A percentile compares a stretch with the other conserved stretches of the same genome.
Evolutionary conservation across 371 early-diverging fungal species (phyloP).

Genomic region (Rhizomucor miehei): DNA sequence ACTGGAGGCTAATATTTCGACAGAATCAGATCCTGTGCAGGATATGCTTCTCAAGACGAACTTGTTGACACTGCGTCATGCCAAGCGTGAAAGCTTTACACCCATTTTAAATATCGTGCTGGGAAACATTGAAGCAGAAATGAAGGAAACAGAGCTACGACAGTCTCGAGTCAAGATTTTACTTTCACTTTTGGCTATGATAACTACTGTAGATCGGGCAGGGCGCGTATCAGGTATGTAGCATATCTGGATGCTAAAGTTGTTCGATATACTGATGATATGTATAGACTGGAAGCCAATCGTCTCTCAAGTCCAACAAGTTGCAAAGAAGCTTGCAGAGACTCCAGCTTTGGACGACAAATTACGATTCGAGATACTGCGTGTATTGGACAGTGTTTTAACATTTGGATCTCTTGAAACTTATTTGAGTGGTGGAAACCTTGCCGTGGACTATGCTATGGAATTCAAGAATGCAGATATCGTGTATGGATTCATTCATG

Average conservation of each 20-base stretch:
- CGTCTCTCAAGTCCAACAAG: constrained; percentile 22
- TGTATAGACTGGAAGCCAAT: constrained; percentile 36
- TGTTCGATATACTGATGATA: background rate
- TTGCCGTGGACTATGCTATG: constrained; percentile 58
- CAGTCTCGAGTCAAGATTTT: constrained; percentile 37
- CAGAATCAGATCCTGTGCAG: constrained; percentile 22
- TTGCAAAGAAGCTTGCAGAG: constrained; percentile 25
- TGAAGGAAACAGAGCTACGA: constrained; percentile 19
- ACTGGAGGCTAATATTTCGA: background rate
- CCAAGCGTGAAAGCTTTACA: constrained; percentile 48
- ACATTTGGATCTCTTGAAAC: constrained; percentile 59
- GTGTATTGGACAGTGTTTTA: constrained; percentile 35
- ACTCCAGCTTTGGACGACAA: constrained; percentile 13
- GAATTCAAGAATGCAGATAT: constrained; percentile 46
- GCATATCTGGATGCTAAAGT: background rate
- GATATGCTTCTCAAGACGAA: constrained; percentile 41
- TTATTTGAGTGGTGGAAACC: constrained; percentile 57
- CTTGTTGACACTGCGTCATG: constrained; percentile 56
- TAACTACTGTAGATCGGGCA: constrained; percentile 58
- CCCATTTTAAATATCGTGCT: constrained; percentile 52
- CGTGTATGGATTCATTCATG: constrained; percentile 64
- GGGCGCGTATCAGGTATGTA: constrained; percentile 52
- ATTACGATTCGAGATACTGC: constrained; percentile 22
- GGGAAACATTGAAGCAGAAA: constrained; percentile 32
- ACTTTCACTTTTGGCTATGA: constrained; percentile 44